Percentiles rank a stretch among this genome's conserved stretches.
These are phyloP conservation scores for Fusarium duplospermum DNA, from an alignment of 2,329 filamentous ascomycete species.

Conservation along the genomic window DNA sequence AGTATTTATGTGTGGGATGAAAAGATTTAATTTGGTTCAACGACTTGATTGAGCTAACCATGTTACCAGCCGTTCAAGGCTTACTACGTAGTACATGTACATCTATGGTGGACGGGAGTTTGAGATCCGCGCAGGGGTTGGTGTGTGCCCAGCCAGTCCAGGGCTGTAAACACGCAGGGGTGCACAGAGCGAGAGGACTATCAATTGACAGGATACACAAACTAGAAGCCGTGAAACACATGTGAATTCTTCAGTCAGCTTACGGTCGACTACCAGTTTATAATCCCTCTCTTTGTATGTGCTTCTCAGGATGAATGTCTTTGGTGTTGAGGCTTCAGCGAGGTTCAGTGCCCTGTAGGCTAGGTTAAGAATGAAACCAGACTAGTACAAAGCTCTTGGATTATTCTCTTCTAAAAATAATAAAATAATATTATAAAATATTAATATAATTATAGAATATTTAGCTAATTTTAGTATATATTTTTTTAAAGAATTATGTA, in stretches of 20 bases:
- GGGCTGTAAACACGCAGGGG: not conserved
- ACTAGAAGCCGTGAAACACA: not conserved
- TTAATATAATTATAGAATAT: too few relatives aligned
- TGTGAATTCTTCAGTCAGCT: not conserved
- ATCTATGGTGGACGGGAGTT: not conserved
- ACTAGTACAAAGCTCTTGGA: too few relatives aligned
- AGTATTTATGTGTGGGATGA: not conserved
- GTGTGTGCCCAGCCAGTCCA: not conserved
- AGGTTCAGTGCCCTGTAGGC: too few relatives aligned
- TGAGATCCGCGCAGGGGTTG: not conserved
- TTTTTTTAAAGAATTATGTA: too few relatives aligned
- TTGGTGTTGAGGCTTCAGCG: not conserved
- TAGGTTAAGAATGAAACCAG: too few relatives aligned
- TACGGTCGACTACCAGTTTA: not conserved
- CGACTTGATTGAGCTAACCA: not conserved
- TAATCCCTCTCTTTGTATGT: not conserved
- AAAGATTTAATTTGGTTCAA: not conserved
- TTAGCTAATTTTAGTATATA: too few relatives aligned
- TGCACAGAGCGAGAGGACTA: not conserved
- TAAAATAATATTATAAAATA: too few relatives aligned
- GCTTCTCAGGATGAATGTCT: not conserved
- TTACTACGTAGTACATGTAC: not conserved
- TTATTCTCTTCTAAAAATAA: too few relatives aligned
- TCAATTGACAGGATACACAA: not conserved
- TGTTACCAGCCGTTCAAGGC: not conserved